Evolutionary conservation across 2,329 filamentous ascomycete genomes (phyloP).

Genomic region (Camillea tinctor): DNA sequence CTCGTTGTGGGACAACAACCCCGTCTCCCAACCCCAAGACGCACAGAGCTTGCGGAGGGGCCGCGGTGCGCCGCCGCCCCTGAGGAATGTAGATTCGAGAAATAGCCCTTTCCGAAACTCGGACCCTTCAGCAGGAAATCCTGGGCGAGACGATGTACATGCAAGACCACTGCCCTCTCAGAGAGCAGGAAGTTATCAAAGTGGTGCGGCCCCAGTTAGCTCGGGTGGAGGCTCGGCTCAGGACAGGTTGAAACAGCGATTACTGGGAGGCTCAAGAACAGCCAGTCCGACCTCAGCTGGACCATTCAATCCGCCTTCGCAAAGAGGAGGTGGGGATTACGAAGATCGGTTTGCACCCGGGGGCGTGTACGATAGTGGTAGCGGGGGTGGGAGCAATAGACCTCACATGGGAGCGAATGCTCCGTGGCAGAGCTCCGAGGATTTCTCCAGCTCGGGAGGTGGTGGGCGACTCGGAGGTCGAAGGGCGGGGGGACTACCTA

Average conservation of each 20-base stretch:
- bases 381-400: constrained; percentile 34
- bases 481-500: constrained; percentile 38
- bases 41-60: constrained; percentile 46
- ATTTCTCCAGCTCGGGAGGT: constrained; percentile 37
- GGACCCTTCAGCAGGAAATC: constrained; percentile 25
- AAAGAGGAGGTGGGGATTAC: constrained; percentile 35
- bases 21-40: constrained; percentile 35
- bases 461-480: constrained; percentile 37
- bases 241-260: constrained; percentile 75
- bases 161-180: constrained; percentile 69
- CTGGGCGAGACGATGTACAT: constrained; percentile 38
- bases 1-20: constrained; percentile 57
- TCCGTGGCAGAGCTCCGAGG: constrained; percentile 46
- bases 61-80: constrained; percentile 36
- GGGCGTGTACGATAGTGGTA: constrained; percentile 42
- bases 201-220: constrained; percentile 35
- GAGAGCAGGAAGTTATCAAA: constrained; percentile 73
- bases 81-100: constrained; percentile 29
- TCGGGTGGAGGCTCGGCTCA: constrained; percentile 62
- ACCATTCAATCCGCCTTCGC: constrained; percentile 45
- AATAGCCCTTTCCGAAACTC: constrained; percentile 36
- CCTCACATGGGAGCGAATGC: constrained; percentile 47
- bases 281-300: constrained; percentile 51
- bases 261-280: constrained; percentile 66
- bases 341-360: constrained; percentile 48